These are phyloP conservation scores for Stachybotrys chlorohalonatus DNA, from an alignment of 2,329 filamentous ascomycete genomes.

Conservation along the genomic window DNA sequence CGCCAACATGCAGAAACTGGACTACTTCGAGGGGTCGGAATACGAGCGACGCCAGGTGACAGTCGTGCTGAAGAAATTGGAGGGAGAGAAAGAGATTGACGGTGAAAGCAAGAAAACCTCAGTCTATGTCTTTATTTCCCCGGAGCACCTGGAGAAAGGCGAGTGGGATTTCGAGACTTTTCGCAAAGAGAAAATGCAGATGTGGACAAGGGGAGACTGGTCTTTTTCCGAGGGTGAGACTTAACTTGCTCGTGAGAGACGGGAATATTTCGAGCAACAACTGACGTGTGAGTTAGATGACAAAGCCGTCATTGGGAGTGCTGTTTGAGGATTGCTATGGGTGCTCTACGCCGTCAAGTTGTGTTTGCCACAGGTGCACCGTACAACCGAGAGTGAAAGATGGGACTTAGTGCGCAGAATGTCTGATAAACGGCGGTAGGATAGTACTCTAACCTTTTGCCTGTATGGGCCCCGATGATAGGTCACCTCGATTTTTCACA, in stretches of 20 bases:
- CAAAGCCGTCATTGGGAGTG: constrained; percentile 4
- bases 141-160: constrained; percentile 48
- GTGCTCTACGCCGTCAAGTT: too few species aligned
- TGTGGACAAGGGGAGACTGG: constrained; percentile 44
- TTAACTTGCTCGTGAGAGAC: too few species aligned
- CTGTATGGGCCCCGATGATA: too few species aligned
- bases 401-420: too few species aligned
- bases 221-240: constrained; percentile 29
- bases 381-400: too few species aligned
- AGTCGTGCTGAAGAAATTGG: constrained; percentile 41
- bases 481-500: too few species aligned
- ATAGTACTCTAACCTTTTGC: too few species aligned
- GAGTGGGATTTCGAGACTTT: constrained; percentile 92
- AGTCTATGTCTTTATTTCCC: constrained; percentile 55
- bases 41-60: constrained; percentile 51
- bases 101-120: constrained; percentile 42
- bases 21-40: constrained; percentile 72
- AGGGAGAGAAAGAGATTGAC: constrained; percentile 26
- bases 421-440: too few species aligned
- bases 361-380: too few species aligned
- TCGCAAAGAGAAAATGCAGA: constrained; percentile 57
- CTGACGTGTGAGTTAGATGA: background rate
- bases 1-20: constrained; percentile 65
- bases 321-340: background rate
- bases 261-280: too few species aligned